Conservation (phyloP, 2,329 filamentous ascomycete species). For the Fusarium avenaceum region DNA sequence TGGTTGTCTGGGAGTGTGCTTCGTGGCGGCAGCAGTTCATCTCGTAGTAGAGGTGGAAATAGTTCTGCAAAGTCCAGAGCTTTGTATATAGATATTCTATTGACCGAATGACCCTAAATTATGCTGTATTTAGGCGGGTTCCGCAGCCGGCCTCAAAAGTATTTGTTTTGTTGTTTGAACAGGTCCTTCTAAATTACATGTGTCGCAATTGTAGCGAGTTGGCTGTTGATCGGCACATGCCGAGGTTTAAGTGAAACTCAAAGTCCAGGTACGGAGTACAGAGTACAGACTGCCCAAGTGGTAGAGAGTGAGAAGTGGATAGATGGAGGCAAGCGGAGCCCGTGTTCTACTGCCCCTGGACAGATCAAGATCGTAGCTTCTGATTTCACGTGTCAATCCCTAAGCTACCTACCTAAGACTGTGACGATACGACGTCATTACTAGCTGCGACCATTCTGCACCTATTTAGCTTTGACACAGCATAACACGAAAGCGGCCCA, state of each 20-base stretch:
- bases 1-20: constrained; percentile 46
- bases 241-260: constrained; percentile 25
- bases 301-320: neutral
- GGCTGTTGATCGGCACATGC: neutral
- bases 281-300: neutral
- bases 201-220: neutral
- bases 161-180: neutral
- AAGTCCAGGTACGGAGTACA: neutral
- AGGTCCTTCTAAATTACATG: neutral
- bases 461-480: constrained; percentile 20
- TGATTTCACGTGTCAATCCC: constrained; percentile 48
- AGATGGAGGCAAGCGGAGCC: constrained; percentile 25
- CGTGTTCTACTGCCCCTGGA: constrained; percentile 5
- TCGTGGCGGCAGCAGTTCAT: constrained; percentile 37
- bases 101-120: constrained; percentile 11
- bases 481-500: constrained; percentile 41
- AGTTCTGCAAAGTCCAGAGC: constrained; percentile 36
- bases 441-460: neutral
- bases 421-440: constrained; percentile 37
- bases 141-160: neutral
- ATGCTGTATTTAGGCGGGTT: neutral
- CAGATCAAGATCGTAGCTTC: constrained; percentile 38
- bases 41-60: constrained; percentile 11
- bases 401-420: neutral
- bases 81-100: constrained; percentile 44